phyloP scores from a whole-genome alignment of 108 stramenopile genomes.

The Skeletonema costatum region DNA sequence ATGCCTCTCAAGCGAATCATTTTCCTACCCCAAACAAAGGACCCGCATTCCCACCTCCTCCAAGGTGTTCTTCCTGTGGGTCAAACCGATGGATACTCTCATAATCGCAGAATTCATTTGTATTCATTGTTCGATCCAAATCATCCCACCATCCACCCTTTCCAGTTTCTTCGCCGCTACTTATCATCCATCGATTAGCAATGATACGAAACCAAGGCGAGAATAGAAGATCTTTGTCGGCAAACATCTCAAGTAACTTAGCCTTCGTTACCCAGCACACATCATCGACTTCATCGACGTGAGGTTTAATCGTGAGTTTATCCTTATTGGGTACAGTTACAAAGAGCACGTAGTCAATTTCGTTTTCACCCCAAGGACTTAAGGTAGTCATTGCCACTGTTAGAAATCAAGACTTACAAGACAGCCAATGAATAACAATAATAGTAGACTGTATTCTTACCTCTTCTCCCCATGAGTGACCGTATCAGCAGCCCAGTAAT shows the following conservation, averaged over 20 bases:
- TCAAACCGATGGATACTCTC: conserved; percentile 84
- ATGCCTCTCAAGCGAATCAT: no score
- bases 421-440: no score
- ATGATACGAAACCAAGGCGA: conserved; percentile 94
- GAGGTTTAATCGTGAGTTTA: conserved; percentile 72
- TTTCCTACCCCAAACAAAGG: conserved; percentile 52
- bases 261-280: conserved; percentile 69
- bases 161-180: background rate
- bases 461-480: conserved; percentile 84
- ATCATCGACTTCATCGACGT: conserved; percentile 94
- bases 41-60: conserved; percentile 83
- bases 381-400: background rate
- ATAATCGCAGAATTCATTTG: conserved; percentile 72
- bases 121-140: conserved; percentile 75
- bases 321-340: conserved; percentile 61
- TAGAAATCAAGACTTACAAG: no score
- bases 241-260: conserved; percentile 76
- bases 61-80: conserved; percentile 82
- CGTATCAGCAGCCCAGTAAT: conserved; percentile 96
- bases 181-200: conserved; percentile 76
- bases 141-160: conserved; percentile 82
- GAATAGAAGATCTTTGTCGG: conserved; percentile 69
- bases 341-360: conserved; percentile 98
- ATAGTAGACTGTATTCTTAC: conserved; percentile 26
- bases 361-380: conserved; percentile 98